A percentile compares a stretch with the other conserved stretches of the same genome.
phyloP scores from a whole-genome alignment of 1,284 basidiomycete genomes.

The Porphyrellus sp. region DNA sequence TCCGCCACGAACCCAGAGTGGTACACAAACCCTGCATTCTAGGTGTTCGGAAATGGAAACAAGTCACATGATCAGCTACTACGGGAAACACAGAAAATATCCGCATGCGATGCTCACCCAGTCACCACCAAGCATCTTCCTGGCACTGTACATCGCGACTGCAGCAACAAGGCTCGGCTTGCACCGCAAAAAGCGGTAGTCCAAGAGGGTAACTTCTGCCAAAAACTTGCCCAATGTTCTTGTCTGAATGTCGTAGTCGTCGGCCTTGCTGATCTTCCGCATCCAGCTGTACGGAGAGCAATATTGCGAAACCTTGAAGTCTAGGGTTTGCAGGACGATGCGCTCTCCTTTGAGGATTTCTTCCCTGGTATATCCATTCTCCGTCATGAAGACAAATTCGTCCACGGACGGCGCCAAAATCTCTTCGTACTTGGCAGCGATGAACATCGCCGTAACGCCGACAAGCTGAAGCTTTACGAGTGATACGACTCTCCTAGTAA shows the following conservation, averaged over 20 bases:
- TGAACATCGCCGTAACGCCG: slow-evolving; percentile 95
- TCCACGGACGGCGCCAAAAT: slow-evolving; percentile 93
- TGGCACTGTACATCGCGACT: slow-evolving; percentile 94
- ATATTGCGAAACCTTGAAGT: slow-evolving; percentile 95
- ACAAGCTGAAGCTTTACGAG: slow-evolving; percentile 96
- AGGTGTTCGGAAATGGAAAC: slow-evolving; percentile 33
- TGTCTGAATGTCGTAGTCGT: slow-evolving; percentile 98
- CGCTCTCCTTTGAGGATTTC: slow-evolving; percentile 98
- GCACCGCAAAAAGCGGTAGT: slow-evolving; percentile 89
- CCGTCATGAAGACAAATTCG: slow-evolving; percentile 97
- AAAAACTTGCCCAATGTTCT: slow-evolving; percentile 96
- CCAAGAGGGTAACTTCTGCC: slow-evolving; percentile 93
- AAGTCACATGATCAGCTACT: slow-evolving; percentile 48
- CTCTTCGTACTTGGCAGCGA: slow-evolving; percentile 99
- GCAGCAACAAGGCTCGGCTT: slow-evolving; percentile 96
- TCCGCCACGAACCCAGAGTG: slow-evolving; percentile 93
- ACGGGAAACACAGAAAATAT: slow-evolving; percentile 12
- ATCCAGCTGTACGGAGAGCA: slow-evolving; percentile 99
- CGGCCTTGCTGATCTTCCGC: slow-evolving; percentile 96
- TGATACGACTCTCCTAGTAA: slow-evolving; percentile 89
- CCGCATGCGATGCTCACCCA: slow-evolving; percentile 68
- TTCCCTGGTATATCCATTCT: slow-evolving; percentile 88
- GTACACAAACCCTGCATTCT: slow-evolving; percentile 91
- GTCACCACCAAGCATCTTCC: slow-evolving; percentile 87
- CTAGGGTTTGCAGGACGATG: slow-evolving; percentile 91